These are phyloP conservation scores for Carpinus viminea DNA, from an alignment of 306 rosid species.

Conservation along the genomic window DNA sequence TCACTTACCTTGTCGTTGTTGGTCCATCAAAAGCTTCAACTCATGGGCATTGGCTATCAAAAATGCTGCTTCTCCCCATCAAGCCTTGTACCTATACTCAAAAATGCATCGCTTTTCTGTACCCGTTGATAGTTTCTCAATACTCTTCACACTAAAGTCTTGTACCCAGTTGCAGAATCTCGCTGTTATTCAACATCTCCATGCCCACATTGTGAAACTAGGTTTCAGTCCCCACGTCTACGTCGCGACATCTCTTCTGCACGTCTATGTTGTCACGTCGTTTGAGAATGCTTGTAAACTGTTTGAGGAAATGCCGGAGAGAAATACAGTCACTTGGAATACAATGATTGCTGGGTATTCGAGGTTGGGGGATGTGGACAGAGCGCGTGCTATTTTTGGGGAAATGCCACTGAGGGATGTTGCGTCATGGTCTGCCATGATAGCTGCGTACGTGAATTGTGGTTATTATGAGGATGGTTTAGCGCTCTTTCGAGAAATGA, in stretches of 20 bases:
- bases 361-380: constrained; percentile 37
- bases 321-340: constrained; percentile 54
- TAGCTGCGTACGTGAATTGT: constrained; percentile 41
- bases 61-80: constrained; percentile 46
- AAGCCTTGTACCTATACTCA: constrained; percentile 40
- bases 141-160: constrained; percentile 54
- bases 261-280: constrained; percentile 30
- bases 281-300: constrained; percentile 39
- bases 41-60: constrained; percentile 61
- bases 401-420: constrained; percentile 46
- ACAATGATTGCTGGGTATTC: constrained; percentile 59
- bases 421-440: constrained; percentile 57
- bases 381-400: constrained; percentile 41
- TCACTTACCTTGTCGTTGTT: constrained; percentile 3
- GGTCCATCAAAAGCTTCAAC: constrained; percentile 20
- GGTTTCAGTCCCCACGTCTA: constrained; percentile 53
- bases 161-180: constrained; percentile 39
- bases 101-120: constrained; percentile 44
- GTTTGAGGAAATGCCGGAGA: constrained; percentile 67
- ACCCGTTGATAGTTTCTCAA: constrained; percentile 48
- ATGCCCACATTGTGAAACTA: constrained; percentile 57
- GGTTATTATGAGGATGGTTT: constrained; percentile 31
- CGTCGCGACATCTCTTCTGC: constrained; percentile 46
- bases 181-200: constrained; percentile 45
- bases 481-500: constrained; percentile 52